phyloP scores from a whole-genome alignment of 306 rosid genomes.

The Notholithocarpus densiflorus region DNA sequence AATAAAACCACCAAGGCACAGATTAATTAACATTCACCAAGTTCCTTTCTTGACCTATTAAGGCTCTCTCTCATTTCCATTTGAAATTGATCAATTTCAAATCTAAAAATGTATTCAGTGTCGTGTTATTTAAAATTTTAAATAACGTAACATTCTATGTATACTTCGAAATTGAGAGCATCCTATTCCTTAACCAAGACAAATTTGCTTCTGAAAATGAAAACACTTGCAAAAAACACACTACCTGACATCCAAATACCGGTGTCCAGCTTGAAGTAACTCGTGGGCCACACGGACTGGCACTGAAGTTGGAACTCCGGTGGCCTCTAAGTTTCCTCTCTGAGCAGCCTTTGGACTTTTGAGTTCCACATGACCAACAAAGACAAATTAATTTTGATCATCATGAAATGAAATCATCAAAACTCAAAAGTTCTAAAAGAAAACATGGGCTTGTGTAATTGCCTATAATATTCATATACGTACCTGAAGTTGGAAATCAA shows the following conservation, averaged over 20 bases:
- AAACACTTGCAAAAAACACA: background rate
- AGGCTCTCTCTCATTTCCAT: too few relatives aligned
- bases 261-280: slow-evolving; percentile 88
- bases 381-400: background rate
- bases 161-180: too few relatives aligned
- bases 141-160: too few relatives aligned
- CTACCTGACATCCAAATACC: slow-evolving; percentile 87
- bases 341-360: slow-evolving; percentile 40
- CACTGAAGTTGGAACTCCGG: slow-evolving; percentile 69
- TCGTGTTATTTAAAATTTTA: too few relatives aligned
- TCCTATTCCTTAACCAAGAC: background rate
- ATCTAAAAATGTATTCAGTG: too few relatives aligned
- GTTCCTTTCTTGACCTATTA: background rate
- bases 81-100: too few relatives aligned
- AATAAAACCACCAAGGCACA: background rate
- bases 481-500: slow-evolving; percentile 21
- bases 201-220: background rate
- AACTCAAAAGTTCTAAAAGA: background rate
- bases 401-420: background rate
- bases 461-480: background rate
- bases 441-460: background rate
- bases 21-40: background rate
- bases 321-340: slow-evolving; percentile 47
- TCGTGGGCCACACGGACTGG: slow-evolving; percentile 85
- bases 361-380: background rate